Conservation (phyloP, 208 protist species). For the Acanthamoeba quina region DNA sequence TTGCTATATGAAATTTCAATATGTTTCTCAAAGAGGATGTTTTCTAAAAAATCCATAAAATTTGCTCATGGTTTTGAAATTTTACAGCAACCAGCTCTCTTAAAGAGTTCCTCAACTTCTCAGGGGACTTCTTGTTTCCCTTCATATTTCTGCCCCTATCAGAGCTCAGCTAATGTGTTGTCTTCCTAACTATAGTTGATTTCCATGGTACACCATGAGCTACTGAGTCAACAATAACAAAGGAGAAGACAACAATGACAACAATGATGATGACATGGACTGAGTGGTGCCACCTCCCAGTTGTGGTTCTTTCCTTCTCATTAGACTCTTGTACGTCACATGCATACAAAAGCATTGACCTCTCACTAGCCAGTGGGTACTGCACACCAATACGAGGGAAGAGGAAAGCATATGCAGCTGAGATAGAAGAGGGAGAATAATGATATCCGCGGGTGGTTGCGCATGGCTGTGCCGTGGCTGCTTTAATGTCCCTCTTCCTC, state of each 20-base stretch:
- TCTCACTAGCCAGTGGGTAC: neutral
- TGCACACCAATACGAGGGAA: neutral
- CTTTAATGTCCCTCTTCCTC: neutral
- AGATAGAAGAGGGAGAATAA: neutral
- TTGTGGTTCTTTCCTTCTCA: too few species aligned
- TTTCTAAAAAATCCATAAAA: too few species aligned
- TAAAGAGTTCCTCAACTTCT: neutral
- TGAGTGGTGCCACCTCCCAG: too few species aligned
- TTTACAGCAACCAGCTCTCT: too few species aligned
- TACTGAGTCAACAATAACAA: neutral
- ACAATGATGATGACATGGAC: too few species aligned
- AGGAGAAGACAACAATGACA: neutral
- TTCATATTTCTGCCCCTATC: neutral
- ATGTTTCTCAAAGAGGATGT: too few species aligned
- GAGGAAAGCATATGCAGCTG: neutral
- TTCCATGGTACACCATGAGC: neutral
- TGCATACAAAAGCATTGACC: neutral
- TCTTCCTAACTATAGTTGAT: neutral
- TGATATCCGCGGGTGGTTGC: too few species aligned
- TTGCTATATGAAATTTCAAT: too few species aligned
- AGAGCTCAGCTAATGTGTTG: neutral
- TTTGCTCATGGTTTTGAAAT: too few species aligned
- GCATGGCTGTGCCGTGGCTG: neutral
- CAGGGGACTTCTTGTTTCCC: neutral
- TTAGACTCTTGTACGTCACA: too few species aligned